Percentiles rank a stretch among this genome's conserved stretches.
Evolutionary conservation across 2,329 filamentous ascomycete genomes (phyloP).

Genomic region (Scopulariopsis brevicaulis): DNA sequence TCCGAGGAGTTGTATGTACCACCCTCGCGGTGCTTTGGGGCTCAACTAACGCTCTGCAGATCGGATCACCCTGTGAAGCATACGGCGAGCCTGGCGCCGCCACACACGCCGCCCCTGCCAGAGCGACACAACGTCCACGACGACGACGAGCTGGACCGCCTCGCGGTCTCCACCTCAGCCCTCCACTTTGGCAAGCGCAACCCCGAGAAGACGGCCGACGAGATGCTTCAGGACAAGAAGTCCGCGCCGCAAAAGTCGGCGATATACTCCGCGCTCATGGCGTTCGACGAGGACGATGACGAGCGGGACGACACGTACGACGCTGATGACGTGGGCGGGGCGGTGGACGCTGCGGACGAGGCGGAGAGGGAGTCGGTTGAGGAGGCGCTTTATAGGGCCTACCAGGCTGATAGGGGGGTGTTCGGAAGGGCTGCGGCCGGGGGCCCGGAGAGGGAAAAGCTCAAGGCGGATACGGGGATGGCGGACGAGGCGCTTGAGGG

Average conservation of each 20-base stretch:
- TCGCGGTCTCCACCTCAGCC: constrained; percentile 53
- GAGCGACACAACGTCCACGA: constrained; percentile 66
- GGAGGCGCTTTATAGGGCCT: constrained; percentile 61
- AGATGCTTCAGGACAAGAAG: constrained; percentile 54
- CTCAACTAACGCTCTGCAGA: background rate
- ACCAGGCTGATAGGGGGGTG: constrained; percentile 47
- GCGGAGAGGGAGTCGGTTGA: constrained; percentile 48
- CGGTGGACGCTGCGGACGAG: constrained; percentile 58
- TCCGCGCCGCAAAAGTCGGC: constrained; percentile 66
- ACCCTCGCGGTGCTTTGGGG: background rate
- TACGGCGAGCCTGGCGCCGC: constrained; percentile 36
- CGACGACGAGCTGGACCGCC: constrained; percentile 64
- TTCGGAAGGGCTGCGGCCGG: constrained; percentile 66
- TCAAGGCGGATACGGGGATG: constrained; percentile 74
- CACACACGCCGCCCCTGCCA: constrained; percentile 45
- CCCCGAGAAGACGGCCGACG: constrained; percentile 55
- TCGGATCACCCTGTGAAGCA: background rate
- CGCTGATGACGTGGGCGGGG: constrained; percentile 79
- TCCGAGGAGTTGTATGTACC: constrained; percentile 46
- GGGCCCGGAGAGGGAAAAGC: constrained; percentile 43
- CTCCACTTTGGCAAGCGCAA: constrained; percentile 71
- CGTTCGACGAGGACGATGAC: constrained; percentile 90
- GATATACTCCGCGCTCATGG: constrained; percentile 76
- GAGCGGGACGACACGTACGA: constrained; percentile 97
- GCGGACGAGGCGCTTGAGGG: constrained; percentile 91